These are phyloP conservation scores for Neurospora terricola DNA, from an alignment of 495 filamentous ascomycete species.

Conservation along the genomic window DNA sequence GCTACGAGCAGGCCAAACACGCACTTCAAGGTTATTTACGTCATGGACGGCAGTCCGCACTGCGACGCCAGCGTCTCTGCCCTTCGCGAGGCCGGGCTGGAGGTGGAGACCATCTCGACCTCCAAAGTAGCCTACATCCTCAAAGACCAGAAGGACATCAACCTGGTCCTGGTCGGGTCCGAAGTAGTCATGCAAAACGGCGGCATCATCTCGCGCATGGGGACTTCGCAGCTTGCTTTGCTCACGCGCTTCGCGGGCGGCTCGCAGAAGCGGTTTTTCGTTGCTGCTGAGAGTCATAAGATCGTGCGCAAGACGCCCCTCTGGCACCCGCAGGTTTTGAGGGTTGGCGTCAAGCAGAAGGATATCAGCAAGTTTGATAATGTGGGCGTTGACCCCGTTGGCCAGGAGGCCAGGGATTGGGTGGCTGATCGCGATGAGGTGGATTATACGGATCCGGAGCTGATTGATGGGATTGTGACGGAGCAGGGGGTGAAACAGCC, in stretches of 20 bases:
- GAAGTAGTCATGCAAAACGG: constrained; percentile 93
- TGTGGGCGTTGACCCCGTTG: constrained; percentile 31
- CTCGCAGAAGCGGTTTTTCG: constrained; percentile 64
- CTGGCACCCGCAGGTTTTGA: constrained; percentile 14
- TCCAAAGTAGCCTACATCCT: constrained; percentile 80
- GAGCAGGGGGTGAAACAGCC: constrained; percentile 35
- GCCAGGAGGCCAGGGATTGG: constrained; percentile 17
- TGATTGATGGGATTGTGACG: constrained; percentile 22
- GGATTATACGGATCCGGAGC: constrained; percentile 62
- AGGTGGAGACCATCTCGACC: constrained; percentile 69
- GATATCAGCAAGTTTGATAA: constrained; percentile 57
- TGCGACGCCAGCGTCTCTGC: constrained; percentile 50
- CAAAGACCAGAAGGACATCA: constrained; percentile 51
- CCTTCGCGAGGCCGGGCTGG: constrained; percentile 63
- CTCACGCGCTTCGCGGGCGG: constrained; percentile 61
- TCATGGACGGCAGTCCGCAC: constrained; percentile 47
- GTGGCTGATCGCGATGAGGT: constrained; percentile 40
- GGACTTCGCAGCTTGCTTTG: constrained; percentile 82
- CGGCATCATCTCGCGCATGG: constrained; percentile 80
- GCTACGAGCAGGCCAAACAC: constrained; percentile 45
- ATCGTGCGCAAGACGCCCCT: constrained; percentile 22
- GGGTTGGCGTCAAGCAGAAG: constrained; percentile 50
- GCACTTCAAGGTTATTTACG: constrained; percentile 80
- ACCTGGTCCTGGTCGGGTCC: constrained; percentile 81
- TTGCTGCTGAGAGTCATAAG: constrained; percentile 92